phyloP scores from a whole-genome alignment of 1,139 yeast species.

The Zygosaccharomyces pseudobailii region DNA sequence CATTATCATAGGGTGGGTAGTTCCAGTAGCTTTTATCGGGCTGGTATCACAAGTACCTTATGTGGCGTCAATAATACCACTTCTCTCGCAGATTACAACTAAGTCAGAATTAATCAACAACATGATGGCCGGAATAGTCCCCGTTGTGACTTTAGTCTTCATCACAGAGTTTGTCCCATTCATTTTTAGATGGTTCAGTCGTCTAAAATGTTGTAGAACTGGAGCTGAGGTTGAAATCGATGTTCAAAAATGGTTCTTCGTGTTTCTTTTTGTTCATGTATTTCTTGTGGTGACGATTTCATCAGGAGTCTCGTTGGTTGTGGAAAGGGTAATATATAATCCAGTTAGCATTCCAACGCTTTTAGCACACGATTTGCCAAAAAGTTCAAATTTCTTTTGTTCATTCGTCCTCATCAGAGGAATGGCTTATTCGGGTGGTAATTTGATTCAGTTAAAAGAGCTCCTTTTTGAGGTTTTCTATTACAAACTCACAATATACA shows the following conservation, averaged over 20 bases:
- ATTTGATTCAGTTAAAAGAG: conserved; percentile 52
- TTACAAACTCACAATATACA: conserved; percentile 40
- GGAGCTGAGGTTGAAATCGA: conserved; percentile 55
- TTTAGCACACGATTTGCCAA: conserved; percentile 71
- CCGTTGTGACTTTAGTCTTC: conserved; percentile 54
- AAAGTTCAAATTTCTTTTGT: conserved; percentile 76
- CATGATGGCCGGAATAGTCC: conserved; percentile 53
- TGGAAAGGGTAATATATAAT: conserved; percentile 59
- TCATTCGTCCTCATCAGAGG: conserved; percentile 72
- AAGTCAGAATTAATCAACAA: conserved; percentile 52
- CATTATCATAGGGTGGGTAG: conserved; percentile 55
- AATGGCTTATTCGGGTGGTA: conserved; percentile 64
- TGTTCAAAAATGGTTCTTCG: conserved; percentile 63
- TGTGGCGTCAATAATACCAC: conserved; percentile 50
- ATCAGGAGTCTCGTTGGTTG: conserved; percentile 67
- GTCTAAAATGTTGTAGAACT: conserved; percentile 48
- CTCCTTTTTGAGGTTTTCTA: conserved; percentile 41
- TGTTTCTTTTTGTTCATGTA: conserved; percentile 72
- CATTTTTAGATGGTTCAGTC: conserved; percentile 46
- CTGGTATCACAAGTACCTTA: conserved; percentile 61
- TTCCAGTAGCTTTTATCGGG: conserved; percentile 71
- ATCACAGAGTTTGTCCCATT: conserved; percentile 53
- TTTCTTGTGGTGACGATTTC: conserved; percentile 82
- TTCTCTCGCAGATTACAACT: conserved; percentile 46
- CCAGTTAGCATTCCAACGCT: conserved; percentile 70